These are phyloP conservation scores for Kuraishia hungarica DNA, from an alignment of 805 yeast genomes.

Conservation along the genomic window DNA sequence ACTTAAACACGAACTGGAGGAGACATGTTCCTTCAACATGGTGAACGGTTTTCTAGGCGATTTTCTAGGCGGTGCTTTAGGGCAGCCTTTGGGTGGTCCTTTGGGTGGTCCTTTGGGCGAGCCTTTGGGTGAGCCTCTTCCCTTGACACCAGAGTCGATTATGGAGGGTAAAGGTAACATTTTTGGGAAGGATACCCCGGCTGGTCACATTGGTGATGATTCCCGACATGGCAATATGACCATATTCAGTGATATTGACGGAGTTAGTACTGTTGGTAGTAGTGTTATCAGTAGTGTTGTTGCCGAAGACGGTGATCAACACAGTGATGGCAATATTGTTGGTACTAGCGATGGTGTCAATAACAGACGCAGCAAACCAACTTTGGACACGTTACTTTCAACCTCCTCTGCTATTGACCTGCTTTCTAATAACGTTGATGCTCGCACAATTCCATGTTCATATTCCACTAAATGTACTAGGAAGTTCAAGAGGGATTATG, in stretches of 20 bases:
- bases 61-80: no score
- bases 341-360: background rate
- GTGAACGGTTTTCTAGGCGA: no score
- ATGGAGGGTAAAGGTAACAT: background rate
- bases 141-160: background rate
- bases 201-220: no score
- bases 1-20: conserved; percentile 43
- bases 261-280: no score
- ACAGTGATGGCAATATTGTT: no score
- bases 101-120: background rate
- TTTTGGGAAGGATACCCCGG: no score
- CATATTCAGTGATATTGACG: background rate
- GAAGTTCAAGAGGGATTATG: conserved; percentile 40
- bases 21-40: background rate
- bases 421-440: conserved; percentile 26
- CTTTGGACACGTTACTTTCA: background rate
- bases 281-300: no score
- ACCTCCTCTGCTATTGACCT: conserved; percentile 23
- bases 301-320: no score
- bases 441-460: conserved; percentile 34
- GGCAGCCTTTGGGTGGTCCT: no score
- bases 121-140: background rate
- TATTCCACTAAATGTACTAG: conserved; percentile 39
- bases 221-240: no score
- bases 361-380: background rate